Evolutionary conservation across 176 grass and related monocot species (phyloP), one percentile per base, ranked within the genome.

Genomic region (Hyparrhenia diplandra): DNA sequence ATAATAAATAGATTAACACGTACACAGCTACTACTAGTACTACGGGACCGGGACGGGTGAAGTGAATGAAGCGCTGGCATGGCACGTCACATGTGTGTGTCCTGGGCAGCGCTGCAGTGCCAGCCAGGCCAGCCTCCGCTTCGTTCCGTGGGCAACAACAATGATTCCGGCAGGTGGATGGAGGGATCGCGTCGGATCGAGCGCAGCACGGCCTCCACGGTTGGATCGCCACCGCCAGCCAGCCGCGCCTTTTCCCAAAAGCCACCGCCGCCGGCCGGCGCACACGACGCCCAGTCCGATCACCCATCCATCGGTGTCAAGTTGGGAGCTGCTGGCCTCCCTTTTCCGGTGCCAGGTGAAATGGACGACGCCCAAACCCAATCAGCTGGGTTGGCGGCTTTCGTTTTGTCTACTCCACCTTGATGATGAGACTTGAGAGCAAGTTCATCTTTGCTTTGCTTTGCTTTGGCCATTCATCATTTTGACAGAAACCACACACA

Each of bases 81-180:
- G 31, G n/a, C n/a, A n/a, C n/a, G n/a, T n/a, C n/a, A n/a, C n/a
- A n/a, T n/a, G n/a, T n/a, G n/a, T n/a, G n/a, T n/a, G n/a, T n/a
- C n/a, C n/a, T n/a, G n/a, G n/a, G n/a, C n/a, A n/a, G n/a, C n/a
- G n/a, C n/a, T n/a, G n/a, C n/a, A n/a, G n/a, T n/a, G n/a, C n/a
- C n/a, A n/a, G n/a, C n/a, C n/a, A n/a, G n/a, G 23, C n/a, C 37
- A 72, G 34, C 46, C 40, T 23, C 67, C 2, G 12, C 2, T 25
- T 42, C 49, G 2, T 25, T 25, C 75, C n/a, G 11, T 69, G 54
- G 76, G 64, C 64, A 70, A 9, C 64, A 71, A 9, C 71, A 81
- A 85, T 85, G 52, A 89, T 85, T 81, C 61, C 13, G 54, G 63
- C 87, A 32, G 7, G n/a, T 84, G 76, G 66, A 36, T 34, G 35